Conservation (phyloP, 345 rosid species). For the Orychophragmus violaceus region DNA sequence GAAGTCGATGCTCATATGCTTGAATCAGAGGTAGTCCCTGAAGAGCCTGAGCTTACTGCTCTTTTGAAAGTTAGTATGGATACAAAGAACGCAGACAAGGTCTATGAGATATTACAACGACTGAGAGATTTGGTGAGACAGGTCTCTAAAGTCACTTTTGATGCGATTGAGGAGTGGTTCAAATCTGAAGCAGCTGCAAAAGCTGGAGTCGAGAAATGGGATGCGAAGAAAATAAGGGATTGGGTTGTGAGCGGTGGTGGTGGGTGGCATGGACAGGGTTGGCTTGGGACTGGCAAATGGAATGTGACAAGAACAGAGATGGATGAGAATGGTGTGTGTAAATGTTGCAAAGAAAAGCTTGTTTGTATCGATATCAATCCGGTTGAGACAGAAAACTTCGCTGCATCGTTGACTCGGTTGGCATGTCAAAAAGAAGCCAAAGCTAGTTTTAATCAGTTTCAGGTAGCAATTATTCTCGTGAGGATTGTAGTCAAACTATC, state of each 20-base stretch:
- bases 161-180: constrained; percentile 67
- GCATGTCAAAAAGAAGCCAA: constrained; percentile 62
- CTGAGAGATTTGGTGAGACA: constrained; percentile 63
- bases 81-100: constrained; percentile 47
- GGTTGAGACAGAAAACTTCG: constrained; percentile 65
- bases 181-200: constrained; percentile 49
- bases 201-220: constrained; percentile 57
- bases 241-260: constrained; percentile 75
- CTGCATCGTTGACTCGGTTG: constrained; percentile 55
- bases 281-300: constrained; percentile 87
- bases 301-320: constrained; percentile 58
- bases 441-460: constrained; percentile 51
- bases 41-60: constrained; percentile 83
- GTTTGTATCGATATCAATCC: constrained; percentile 94
- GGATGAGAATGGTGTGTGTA: constrained; percentile 64
- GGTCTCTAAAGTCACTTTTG: constrained; percentile 54
- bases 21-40: constrained; percentile 63
- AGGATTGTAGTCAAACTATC: not conserved
- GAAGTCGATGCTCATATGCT: constrained; percentile 81
- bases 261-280: constrained; percentile 98
- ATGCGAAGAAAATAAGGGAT: constrained; percentile 45
- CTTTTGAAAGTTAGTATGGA: constrained; percentile 62
- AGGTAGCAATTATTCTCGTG: constrained; percentile 36
- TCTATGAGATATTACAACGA: constrained; percentile 70
- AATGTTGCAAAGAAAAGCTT: constrained; percentile 71